Evolutionary conservation across 2,329 filamentous ascomycete species (phyloP), one percentile per base, ranked within the genome.

Genomic region (Fusarium albosuccineum): DNA sequence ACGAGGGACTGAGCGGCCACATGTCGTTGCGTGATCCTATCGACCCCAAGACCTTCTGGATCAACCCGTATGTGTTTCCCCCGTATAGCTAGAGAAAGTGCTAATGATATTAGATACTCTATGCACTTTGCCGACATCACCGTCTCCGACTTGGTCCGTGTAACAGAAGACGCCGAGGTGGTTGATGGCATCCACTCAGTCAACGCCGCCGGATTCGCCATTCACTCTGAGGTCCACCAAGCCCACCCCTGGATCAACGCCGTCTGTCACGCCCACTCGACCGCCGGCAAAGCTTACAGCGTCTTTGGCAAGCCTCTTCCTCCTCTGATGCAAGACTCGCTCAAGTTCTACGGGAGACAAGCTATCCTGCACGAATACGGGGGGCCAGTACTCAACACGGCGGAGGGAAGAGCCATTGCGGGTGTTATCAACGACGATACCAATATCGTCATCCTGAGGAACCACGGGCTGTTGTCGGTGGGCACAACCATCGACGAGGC

Each of bases 1-100:
- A 86, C 62, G 86, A 89, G 77, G 87, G 87, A 14, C 86, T 90
- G 33, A 87, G 87, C 9, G 87, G 88, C 2, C 88, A 90, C 70
- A 89, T 90, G 66, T 89, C 87, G 2, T 72, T 89, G 27, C 82
- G 87, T 27, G 78, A 90, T 63, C 87, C 88, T 0, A 83, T 90
- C 7, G 83, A 88, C 39, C 85, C 86, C 0, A 76, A 80, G 6
- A 86, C 83, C 0, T 90, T 90, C 78, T 90, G 88, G 88, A 87
- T 91, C 6, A 91, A 91, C 67, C 89, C 88, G 0, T 39, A 39
- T 16, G 13, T 14, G 3, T n/a, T n/a, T n/a, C n/a, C n/a, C n/a
- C n/a, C n/a, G n/a, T 22, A 4, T 22, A 22, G 22, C 22, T 22
- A 22, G 22, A 22, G 22, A 22, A 22, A 22, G 22, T 22, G 22